Evolutionary conservation across 345 rosid species (phyloP), one percentile per base, ranked within the genome.

Genomic region (Moricandia moricandioides): DNA sequence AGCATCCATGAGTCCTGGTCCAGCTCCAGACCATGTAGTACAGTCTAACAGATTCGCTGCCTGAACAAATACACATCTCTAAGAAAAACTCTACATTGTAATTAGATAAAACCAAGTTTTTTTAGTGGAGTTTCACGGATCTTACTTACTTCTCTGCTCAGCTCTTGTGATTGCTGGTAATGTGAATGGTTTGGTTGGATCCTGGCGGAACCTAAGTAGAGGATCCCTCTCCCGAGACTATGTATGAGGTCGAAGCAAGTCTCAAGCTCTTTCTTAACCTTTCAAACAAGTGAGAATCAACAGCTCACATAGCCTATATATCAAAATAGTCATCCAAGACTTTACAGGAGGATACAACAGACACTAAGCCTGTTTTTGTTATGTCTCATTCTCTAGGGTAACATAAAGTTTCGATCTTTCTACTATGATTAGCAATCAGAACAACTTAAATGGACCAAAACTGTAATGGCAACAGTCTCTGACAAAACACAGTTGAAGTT

Each of bases 1-100:
- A 69, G 97, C 98, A 75, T 93, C 98, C 97, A 93, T 93, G 51
- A 93, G 94, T 60, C 98, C 94, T 27, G 96, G 90, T 83, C 98
- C 98, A 78, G 86, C 97, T 37, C 98, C 98, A 5, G 95, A 85
- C 98, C 98, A 94, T 6, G 96, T 87, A 9, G 98, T 87, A 76
- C 96, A 89, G 65, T 87, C 87, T 85, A 94, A 80, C 57, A 91
- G 91, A 63, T 54, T 83, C 56, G 97, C 98, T 71, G 88, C 80
- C 97, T 94, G 84, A 66, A 67, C 37, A 74, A 34, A 16, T 27
- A 67, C 39, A 67, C 71, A 45, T 27, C 37, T 7, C 39, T 16
- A n/a, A 31, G 13, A 59, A 2, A 52, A 26, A 72, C 58, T 17
- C 64, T 26, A 59, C 16, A 62, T 60, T 3, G 6, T 18, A 16